A percentile compares a stretch with the other conserved stretches of the same genome.
These are phyloP conservation scores for Rhizopogon vesiculosus DNA, from an alignment of 768 basidiomycete species.

Conservation along the genomic window DNA sequence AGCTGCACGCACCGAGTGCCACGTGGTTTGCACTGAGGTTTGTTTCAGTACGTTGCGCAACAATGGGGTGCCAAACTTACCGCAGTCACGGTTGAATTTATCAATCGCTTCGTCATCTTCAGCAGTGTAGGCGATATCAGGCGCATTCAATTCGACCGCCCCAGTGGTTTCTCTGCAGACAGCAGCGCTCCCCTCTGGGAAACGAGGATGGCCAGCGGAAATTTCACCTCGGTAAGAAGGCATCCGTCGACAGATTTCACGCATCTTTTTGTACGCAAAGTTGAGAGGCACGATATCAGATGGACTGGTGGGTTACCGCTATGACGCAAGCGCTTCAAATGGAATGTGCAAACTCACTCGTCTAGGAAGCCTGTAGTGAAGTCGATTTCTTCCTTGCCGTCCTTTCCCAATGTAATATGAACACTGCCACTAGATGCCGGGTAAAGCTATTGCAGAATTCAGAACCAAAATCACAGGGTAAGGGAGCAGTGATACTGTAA, in stretches of 20 bases:
- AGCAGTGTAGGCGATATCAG: constrained; percentile 27
- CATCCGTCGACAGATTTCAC: constrained; percentile 36
- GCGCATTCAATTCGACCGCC: constrained; percentile 20
- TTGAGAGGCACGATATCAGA: constrained; percentile 22
- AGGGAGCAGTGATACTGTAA: constrained; percentile 19
- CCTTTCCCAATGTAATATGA: constrained; percentile 38
- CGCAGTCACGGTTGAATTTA: constrained; percentile 16
- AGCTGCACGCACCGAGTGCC: constrained; percentile 26
- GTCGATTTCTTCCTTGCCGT: constrained; percentile 34
- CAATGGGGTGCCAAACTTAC: constrained; percentile 9
- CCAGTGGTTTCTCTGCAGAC: constrained; percentile 10
- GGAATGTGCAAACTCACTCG: constrained; percentile 27
- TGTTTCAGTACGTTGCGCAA: neutral
- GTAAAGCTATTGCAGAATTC: constrained; percentile 24
- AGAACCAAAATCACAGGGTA: neutral
- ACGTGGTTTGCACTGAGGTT: constrained; percentile 24
- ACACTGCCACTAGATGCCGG: constrained; percentile 43
- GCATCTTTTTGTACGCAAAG: constrained; percentile 22
- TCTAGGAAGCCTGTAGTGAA: constrained; percentile 46
- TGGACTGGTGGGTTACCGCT: constrained; percentile 6
- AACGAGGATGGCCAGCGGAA: constrained; percentile 10
- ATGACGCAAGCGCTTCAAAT: neutral
- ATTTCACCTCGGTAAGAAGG: constrained; percentile 32
- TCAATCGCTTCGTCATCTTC: constrained; percentile 34
- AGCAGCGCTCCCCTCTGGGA: constrained; percentile 22